Evolutionary conservation across 805 yeast genomes (phyloP), one percentile per base, ranked within the genome.

Genomic region (Cyberlindnera sargentensis): DNA sequence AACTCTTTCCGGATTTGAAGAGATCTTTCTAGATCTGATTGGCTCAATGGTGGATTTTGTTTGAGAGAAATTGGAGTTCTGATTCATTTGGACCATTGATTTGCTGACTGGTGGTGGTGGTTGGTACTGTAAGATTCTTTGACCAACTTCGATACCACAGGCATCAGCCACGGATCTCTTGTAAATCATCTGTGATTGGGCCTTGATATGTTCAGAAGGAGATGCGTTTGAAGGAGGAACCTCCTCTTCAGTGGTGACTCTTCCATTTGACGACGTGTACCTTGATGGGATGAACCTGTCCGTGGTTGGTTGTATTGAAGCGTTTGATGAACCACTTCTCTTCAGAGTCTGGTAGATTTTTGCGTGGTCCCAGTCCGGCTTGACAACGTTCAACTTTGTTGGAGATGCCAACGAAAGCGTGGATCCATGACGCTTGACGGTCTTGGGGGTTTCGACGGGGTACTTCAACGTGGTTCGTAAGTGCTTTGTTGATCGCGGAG

Each of bases 101-200:
- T 56, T 56, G 30, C 58, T 46, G 42, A 52, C 83, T 3, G 97
- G 97, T 8, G 96, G 88, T 23, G 73, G 65, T n/a, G 93, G 95
- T 61, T 86, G 83, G 63, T 84, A 91, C 54, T 87, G 89, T 46
- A 91, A 67, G 33, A 93, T 86, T 49, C 96, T 71, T 48, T 86
- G 83, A 48, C 87, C 83, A 56, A 85, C 76, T 45, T 84, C 82
- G 40, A 89, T 70, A 0, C 99, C 98, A 62, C 97, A 91, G 0
- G 97, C 98, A 58, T 84, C 84, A 0, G 97, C 98, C 2, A 91
- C 95, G 27, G 87, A 82, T 54, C 78, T 78, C 60, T 84, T 83
- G 57, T 86, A 87, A 6, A 68, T 68, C 36, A 61, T 53, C 42
- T 65, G 66, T 6, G 72, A 67, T 47, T 64, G 75, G 1, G 70